A percentile compares a stretch with the other conserved stretches of the same genome.
Conservation (phyloP, 805 yeast species). For the Gaillardinia entomophila region DNA sequence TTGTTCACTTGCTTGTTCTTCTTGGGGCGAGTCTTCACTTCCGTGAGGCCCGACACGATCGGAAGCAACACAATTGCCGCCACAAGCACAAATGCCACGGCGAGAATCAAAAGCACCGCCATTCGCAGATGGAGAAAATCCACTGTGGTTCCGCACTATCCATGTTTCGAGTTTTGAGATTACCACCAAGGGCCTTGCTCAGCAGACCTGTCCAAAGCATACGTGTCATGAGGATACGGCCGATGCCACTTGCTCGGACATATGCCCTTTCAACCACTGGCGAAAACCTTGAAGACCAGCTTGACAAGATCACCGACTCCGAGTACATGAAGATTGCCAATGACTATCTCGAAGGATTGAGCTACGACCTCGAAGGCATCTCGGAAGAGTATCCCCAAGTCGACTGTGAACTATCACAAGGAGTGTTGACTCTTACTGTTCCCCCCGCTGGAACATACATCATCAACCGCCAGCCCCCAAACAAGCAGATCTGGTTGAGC, state of each 20-base stretch:
- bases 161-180: no score
- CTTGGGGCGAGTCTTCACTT: slow-evolving; percentile 13
- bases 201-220: no score
- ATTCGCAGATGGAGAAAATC: no score
- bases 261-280: slow-evolving; percentile 46
- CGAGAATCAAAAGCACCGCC: background rate
- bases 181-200: no score
- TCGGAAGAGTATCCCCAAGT: slow-evolving; percentile 58
- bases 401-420: slow-evolving; percentile 79
- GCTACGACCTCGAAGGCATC: slow-evolving; percentile 62
- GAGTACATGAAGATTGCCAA: slow-evolving; percentile 65
- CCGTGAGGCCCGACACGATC: slow-evolving; percentile 44
- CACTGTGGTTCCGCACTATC: no score
- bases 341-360: slow-evolving; percentile 60
- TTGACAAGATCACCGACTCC: slow-evolving; percentile 40
- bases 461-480: slow-evolving; percentile 95
- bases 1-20: background rate
- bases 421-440: slow-evolving; percentile 71
- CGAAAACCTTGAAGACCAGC: slow-evolving; percentile 43
- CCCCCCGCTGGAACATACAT: slow-evolving; percentile 82
- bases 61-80: slow-evolving; percentile 42
- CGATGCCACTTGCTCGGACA: no score
- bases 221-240: no score
- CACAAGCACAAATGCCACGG: slow-evolving; percentile 36
- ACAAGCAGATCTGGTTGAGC: slow-evolving; percentile 92